phyloP scores from a whole-genome alignment of 2,329 filamentous ascomycete genomes.

The Setomelanomma holmii region DNA sequence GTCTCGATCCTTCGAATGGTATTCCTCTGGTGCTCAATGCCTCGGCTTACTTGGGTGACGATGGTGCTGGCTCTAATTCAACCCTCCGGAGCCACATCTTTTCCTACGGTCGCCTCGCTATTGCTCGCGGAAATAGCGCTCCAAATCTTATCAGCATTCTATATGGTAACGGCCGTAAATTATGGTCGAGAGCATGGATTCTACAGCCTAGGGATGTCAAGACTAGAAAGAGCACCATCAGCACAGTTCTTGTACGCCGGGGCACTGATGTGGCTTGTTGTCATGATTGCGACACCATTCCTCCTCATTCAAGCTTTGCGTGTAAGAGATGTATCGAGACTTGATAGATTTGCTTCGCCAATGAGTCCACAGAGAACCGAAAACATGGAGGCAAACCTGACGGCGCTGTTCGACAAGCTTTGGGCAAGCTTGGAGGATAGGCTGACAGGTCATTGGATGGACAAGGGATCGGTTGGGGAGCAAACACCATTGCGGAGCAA shows the following conservation, averaged over 20 bases:
- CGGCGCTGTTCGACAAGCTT: conserved; percentile 2
- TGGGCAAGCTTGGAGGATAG: conserved; percentile 10
- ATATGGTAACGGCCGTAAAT: conserved; percentile 32
- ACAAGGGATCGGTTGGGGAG: conserved; percentile 10
- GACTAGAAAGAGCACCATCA: conserved; percentile 12
- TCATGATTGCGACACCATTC: conserved; percentile 10
- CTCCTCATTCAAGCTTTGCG: conserved; percentile 8
- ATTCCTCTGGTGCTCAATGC: conserved; percentile 43
- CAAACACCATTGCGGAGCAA: conserved; percentile 9
- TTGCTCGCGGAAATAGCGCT: conserved; percentile 37
- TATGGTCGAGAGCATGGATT: conserved; percentile 39
- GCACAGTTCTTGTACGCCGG: conserved; percentile 41
- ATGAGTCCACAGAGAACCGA: not conserved
- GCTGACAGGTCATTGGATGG: conserved; percentile 8
- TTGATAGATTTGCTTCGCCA: not conserved
- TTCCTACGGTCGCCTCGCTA: conserved; percentile 16
- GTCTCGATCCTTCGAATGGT: conserved; percentile 30
- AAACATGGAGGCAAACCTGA: conserved; percentile 1
- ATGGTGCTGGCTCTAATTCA: conserved; percentile 18
- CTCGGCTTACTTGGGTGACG: conserved; percentile 35
- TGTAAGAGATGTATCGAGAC: not conserved
- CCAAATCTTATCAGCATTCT: conserved; percentile 28
- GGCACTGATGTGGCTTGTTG: conserved; percentile 35
- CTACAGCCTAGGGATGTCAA: conserved; percentile 25
- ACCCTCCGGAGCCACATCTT: conserved; percentile 15